phyloP scores from a whole-genome alignment of 2,329 filamentous ascomycete species.

The Colletotrichum musae region DNA sequence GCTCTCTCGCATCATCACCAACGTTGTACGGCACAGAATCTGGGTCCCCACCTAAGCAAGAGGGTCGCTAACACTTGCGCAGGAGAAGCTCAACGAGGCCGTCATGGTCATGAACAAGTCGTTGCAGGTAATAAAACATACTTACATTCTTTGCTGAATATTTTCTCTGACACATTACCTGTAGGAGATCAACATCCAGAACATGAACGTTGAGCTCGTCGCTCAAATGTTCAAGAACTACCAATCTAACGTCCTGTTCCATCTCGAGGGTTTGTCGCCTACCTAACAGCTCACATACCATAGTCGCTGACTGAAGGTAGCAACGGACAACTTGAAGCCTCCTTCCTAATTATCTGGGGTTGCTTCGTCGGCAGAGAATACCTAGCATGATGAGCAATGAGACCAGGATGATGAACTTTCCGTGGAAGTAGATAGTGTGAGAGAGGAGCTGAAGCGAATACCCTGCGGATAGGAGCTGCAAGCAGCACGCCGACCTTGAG shows the following conservation, averaged over 20 bases:
- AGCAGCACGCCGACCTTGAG: neutral
- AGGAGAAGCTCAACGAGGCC: conserved; percentile 99
- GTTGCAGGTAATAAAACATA: conserved; percentile 74
- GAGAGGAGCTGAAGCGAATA: conserved; percentile 5
- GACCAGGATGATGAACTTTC: conserved; percentile 18
- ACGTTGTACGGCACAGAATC: conserved; percentile 79
- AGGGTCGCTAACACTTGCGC: conserved; percentile 35
- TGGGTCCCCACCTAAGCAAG: neutral
- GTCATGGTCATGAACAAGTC: conserved; percentile 93
- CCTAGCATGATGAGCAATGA: conserved; percentile 29
- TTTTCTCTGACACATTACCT: neutral
- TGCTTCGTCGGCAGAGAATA: neutral
- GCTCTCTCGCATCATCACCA: conserved; percentile 95
- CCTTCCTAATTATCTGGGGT: conserved; percentile 67
- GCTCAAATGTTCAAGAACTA: conserved; percentile 99
- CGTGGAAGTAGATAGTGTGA: neutral
- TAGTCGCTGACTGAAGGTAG: conserved; percentile 7
- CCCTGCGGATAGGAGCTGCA: conserved; percentile 1
- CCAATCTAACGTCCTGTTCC: conserved; percentile 96
- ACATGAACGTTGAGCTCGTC: conserved; percentile 98
- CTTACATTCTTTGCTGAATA: neutral
- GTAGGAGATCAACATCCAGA: conserved; percentile 97
- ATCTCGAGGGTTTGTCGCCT: conserved; percentile 83
- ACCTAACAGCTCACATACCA: no score
- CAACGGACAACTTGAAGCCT: conserved; percentile 73